A percentile compares a stretch with the other conserved stretches of the same genome.
phyloP scores from a whole-genome alignment of 2,329 filamentous ascomycete species.

The Paecilomyces sp. region DNA sequence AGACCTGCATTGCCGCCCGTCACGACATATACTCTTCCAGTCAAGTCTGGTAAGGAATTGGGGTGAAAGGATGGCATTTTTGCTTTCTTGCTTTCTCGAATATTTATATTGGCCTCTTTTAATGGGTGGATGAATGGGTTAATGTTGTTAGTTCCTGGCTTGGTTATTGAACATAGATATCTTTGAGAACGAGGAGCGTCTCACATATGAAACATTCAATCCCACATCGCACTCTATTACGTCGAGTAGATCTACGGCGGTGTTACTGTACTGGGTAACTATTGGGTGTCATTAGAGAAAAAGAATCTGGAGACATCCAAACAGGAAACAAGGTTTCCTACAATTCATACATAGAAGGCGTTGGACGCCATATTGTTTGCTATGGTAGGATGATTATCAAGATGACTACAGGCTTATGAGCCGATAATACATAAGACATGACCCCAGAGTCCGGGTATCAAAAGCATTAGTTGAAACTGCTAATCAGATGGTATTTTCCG shows the following conservation, averaged over 20 bases:
- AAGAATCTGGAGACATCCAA: neutral
- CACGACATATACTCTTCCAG: slow-evolving; percentile 36
- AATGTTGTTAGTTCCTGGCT: neutral
- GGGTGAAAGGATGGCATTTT: neutral
- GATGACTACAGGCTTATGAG: neutral
- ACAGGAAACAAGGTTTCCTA: neutral
- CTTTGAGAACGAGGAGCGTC: neutral
- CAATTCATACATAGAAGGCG: neutral
- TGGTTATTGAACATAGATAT: neutral
- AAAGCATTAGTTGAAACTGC: neutral
- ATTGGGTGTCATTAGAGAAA: neutral
- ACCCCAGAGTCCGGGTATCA: neutral
- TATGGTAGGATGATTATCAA: neutral
- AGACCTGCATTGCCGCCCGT: slow-evolving; percentile 41
- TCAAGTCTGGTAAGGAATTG: neutral
- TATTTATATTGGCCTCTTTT: neutral
- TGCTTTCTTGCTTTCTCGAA: neutral
- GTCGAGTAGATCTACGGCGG: neutral
- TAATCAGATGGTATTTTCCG: neutral
- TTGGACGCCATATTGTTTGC: neutral
- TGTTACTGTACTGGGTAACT: neutral
- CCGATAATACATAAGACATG: neutral
- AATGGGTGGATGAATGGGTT: neutral
- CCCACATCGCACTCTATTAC: neutral
- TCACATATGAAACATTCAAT: neutral